Evolutionary conservation across 1,284 basidiomycete species (phyloP).

Genomic region (Malassezia sympodialis): DNA sequence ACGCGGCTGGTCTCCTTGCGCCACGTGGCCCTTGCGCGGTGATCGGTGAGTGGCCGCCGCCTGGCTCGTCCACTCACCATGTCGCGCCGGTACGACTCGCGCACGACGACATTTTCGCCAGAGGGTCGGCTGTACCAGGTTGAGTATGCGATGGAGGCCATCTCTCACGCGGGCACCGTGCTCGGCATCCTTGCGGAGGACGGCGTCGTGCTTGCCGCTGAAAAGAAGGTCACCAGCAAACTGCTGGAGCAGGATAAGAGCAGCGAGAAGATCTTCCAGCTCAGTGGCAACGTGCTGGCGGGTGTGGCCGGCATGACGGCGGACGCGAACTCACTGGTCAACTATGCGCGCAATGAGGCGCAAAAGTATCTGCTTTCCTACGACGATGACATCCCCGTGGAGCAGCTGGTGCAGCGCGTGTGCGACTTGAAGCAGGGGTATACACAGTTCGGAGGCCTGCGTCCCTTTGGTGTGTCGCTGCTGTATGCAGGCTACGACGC

Average conservation of each 20-base stretch:
- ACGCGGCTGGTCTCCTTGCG: background rate
- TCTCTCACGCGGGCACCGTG: constrained; percentile 90
- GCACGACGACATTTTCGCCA: constrained; percentile 49
- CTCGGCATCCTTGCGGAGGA: constrained; percentile 79
- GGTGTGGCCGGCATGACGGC: constrained; percentile 93
- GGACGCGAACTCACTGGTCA: constrained; percentile 93
- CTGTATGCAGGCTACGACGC: constrained; percentile 94
- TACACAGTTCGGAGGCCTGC: constrained; percentile 93
- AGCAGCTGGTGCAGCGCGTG: constrained; percentile 80
- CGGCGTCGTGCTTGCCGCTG: constrained; percentile 92
- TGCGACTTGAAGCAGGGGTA: constrained; percentile 98
- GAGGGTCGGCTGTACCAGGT: constrained; percentile 55
- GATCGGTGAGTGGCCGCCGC: background rate
- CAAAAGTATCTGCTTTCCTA: constrained; percentile 77
- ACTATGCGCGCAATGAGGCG: constrained; percentile 80
- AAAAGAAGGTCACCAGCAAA: constrained; percentile 98
- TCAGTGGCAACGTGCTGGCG: constrained; percentile 83
- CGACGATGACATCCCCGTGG: constrained; percentile 96
- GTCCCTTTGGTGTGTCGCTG: constrained; percentile 92
- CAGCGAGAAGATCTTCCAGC: constrained; percentile 91
- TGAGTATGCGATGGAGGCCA: constrained; percentile 98
- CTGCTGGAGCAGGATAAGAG: constrained; percentile 81
- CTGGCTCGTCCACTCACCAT: constrained; percentile 18
- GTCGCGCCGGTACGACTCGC: constrained; percentile 46
- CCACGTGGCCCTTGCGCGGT: background rate